phyloP scores from a whole-genome alignment of 768 basidiomycete genomes.

The Naganishia friedmannii region DNA sequence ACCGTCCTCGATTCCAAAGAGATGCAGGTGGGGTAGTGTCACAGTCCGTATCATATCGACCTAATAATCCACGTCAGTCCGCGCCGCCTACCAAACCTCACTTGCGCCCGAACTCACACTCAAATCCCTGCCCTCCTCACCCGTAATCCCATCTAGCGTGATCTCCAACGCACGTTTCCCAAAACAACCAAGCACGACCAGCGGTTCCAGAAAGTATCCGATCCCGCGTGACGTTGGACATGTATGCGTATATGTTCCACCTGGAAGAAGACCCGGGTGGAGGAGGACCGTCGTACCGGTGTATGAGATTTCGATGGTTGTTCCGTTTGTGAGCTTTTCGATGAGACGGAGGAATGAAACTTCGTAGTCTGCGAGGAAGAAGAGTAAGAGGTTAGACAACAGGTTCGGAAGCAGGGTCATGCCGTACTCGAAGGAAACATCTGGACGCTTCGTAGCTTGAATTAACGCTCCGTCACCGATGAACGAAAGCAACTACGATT shows the following conservation, averaged over 20 bases:
- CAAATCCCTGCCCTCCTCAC: slow-evolving; percentile 78
- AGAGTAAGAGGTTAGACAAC: neutral
- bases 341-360: slow-evolving; percentile 80
- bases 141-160: slow-evolving; percentile 84
- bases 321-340: slow-evolving; percentile 90
- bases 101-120: slow-evolving; percentile 61
- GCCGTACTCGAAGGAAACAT: too few species aligned
- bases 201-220: slow-evolving; percentile 89
- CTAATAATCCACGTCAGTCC: slow-evolving; percentile 53
- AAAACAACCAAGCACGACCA: slow-evolving; percentile 87
- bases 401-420: too few species aligned
- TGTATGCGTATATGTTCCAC: slow-evolving; percentile 76
- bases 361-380: slow-evolving; percentile 72
- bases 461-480: too few species aligned
- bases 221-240: slow-evolving; percentile 84
- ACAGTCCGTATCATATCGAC: slow-evolving; percentile 85
- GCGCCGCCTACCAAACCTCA: slow-evolving; percentile 8
- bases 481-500: too few species aligned
- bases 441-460: too few species aligned
- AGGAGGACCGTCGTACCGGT: slow-evolving; percentile 91
- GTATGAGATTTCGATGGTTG: slow-evolving; percentile 89
- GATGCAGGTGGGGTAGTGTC: slow-evolving; percentile 81
- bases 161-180: slow-evolving; percentile 79
- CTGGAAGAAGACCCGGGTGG: slow-evolving; percentile 86
- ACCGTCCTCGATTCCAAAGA: slow-evolving; percentile 85